phyloP scores from a whole-genome alignment of 164 flowering plant species.

The Tetrastigma voinierianum region DNA sequence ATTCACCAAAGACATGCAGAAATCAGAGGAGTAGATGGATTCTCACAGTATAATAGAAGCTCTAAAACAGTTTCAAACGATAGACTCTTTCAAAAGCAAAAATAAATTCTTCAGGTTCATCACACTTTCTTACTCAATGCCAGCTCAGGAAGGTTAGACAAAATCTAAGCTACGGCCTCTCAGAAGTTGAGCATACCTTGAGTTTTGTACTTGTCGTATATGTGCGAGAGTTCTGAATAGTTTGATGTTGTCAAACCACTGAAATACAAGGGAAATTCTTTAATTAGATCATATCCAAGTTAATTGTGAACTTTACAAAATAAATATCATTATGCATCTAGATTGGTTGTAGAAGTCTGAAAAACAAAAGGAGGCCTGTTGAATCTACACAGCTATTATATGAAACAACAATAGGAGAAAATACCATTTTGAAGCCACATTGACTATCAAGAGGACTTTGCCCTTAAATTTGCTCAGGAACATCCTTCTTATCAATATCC shows the following conservation, averaged over 20 bases:
- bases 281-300: conserved; percentile 5
- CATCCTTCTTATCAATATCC: conserved; percentile 89
- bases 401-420: conserved; percentile 1
- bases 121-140: too few relatives aligned
- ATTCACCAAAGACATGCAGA: too few relatives aligned
- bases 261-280: conserved; percentile 21
- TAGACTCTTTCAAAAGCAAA: too few relatives aligned
- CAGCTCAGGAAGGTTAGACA: too few relatives aligned
- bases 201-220: conserved; percentile 84
- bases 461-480: conserved; percentile 81
- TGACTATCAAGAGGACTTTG: conserved; percentile 77
- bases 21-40: too few relatives aligned
- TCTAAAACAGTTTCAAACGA: too few relatives aligned
- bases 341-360: not conserved
- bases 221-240: conserved; percentile 77
- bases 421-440: conserved; percentile 94
- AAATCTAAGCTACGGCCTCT: not conserved
- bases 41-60: too few relatives aligned
- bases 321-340: not conserved
- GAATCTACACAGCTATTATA: not conserved
- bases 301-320: not conserved
- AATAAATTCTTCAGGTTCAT: too few relatives aligned
- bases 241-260: conserved; percentile 88
- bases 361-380: not conserved
- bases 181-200: conserved; percentile 51